Evolutionary conservation across 345 rosid genomes (phyloP), one percentile per base, ranked within the genome.

Genomic region (Eucalyptus sideroxylon): DNA sequence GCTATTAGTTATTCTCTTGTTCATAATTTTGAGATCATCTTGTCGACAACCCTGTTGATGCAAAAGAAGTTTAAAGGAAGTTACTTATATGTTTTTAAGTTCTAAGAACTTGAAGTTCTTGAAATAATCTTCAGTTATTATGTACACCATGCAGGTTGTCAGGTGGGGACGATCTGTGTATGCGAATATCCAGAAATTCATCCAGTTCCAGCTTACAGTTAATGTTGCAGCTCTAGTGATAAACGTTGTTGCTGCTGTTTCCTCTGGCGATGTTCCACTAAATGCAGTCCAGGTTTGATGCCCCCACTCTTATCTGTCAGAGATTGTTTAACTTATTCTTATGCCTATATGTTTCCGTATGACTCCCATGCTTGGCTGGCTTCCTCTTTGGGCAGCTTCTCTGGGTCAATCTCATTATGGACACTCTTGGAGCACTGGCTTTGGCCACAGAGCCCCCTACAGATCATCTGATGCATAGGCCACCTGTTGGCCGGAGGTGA

Each of bases 371-470:
- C 40, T 86, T 86, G 87, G 87, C 56, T 7, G 83, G 16, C 83
- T 77, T 77, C 30, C 47, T 37, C 40, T 86, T 86, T 47, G 56
- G 62, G 47, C 95, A 98, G 99, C 94, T 98, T 49, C 93, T 98
- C 80, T 98, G 99, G 99, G 99, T 98, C 50, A 98, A 98, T 91
- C 97, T 98, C 89, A 98, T 98, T 83, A 98, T 97, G 99, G 99
- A 98, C 90, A 98, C 99, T 40, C 97, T 98, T 90, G 99, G 99
- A 72, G 99, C 99, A 85, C 99, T 98, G 86, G 99, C 99, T 87
- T 94, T 98, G 85, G 99, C 99, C 53, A 98, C 99, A 40, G 99
- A 98, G 92, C 99, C 97, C 87, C 99, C 99, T 88, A 98, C 99
- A 9, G 98, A 98, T 89, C 95, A 94, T 86, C 98, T 98, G 87